Base-by-base conservation (phyloP, 108 stramenopile species). In the Nannochloropsis gaditana region DNA sequence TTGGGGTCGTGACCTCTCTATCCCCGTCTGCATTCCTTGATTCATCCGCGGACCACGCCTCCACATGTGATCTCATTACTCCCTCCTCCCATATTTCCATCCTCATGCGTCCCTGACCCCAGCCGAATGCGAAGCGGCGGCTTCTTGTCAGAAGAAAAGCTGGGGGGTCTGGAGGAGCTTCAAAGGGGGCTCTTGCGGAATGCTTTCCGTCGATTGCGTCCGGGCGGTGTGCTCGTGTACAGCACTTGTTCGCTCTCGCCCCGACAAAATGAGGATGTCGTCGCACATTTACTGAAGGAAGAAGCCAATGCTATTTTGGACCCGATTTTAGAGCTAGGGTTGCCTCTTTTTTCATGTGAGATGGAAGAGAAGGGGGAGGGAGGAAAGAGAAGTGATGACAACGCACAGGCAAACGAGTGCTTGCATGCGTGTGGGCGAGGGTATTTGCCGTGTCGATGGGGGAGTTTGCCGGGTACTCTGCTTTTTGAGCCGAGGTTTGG, bases 161-260 rank as follows among this genome's bases (percentile, higher is more conserved):
- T 82, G 21, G 43, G 44, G 19, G 82, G 45, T 15, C 82, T 45
- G 19, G 82, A 82, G 82, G 82, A 15, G 8, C 82, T 82, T 21
- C 82, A 82, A 45, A 15, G 82, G 19, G 45, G 45, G 21, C 21
- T 82, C 5, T n/a, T 82, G 19, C 21, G 8, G 5, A 82, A 82
- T 82, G 82, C 19, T n/a, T 82, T 82, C 43, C 82, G 82, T 82
- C 82, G 15, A 15, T 45, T 82, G 43, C 82, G 82, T 15, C 82
- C 82, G 15, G 82, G 82, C 19, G 82, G 82, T 45, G 45, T 45
- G 45, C 21, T 82, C 19, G 82, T 82, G 19, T 82, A 82, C 45
- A 82, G 82, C 82, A 82, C 82, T 15, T 82, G 82, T 21, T 45
- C 44, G 17, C 19, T 45, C 5, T 43, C 43, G 15, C 43, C 82